phyloP scores from a whole-genome alignment of 768 basidiomycete genomes.

The Mycena floridula region DNA sequence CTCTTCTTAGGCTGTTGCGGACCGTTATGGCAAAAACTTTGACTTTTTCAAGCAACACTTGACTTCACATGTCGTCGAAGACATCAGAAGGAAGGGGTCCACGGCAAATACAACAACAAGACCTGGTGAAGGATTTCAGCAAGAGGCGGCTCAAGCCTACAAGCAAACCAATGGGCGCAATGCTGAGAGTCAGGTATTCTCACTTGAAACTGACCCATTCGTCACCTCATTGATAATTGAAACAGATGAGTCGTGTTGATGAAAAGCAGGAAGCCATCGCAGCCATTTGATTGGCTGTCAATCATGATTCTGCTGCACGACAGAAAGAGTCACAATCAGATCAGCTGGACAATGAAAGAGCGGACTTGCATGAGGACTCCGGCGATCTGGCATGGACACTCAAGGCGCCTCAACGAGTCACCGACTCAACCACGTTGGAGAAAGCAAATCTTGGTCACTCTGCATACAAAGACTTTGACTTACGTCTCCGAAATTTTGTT shows the following conservation, averaged over 20 bases:
- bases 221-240: constrained; percentile 4
- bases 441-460: not conserved
- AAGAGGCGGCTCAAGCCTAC: too few species aligned
- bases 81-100: too few species aligned
- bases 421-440: not conserved
- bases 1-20: constrained; percentile 13
- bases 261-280: constrained; percentile 23
- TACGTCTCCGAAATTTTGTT: constrained; percentile 3
- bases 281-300: constrained; percentile 17
- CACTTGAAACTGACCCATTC: constrained; percentile 3
- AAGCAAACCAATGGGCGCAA: too few species aligned
- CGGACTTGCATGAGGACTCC: not conserved
- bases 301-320: constrained; percentile 12
- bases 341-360: not conserved
- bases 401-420: not conserved
- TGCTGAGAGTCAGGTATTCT: constrained; percentile 23
- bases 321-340: not conserved
- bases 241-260: constrained; percentile 20
- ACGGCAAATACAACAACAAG: too few species aligned
- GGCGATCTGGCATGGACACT: constrained; percentile 2
- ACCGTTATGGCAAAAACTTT: constrained; percentile 19
- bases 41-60: too few species aligned
- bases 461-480: constrained; percentile 1
- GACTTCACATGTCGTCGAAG: too few species aligned
- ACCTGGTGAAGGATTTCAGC: too few species aligned